These are phyloP conservation scores for Candida manassasensis DNA, from an alignment of 805 yeast species.

Conservation along the genomic window DNA sequence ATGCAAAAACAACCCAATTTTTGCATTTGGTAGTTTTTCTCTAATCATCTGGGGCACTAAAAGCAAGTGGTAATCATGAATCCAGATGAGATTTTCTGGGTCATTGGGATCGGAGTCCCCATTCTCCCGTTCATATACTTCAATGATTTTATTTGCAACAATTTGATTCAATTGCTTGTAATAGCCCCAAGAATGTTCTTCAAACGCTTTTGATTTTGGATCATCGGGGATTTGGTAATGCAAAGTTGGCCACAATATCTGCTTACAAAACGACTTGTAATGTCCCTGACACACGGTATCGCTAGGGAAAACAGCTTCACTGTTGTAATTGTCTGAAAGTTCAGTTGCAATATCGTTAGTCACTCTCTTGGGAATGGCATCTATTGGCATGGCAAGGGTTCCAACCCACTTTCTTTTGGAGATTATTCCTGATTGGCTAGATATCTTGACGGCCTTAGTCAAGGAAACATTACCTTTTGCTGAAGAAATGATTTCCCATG, in stretches of 20 bases:
- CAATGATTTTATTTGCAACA: conserved; percentile 72
- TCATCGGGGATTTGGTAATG: conserved; percentile 93
- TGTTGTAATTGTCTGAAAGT: conserved; percentile 46
- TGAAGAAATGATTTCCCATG: conserved; percentile 71
- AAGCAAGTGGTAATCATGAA: conserved; percentile 83
- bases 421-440: conserved; percentile 34
- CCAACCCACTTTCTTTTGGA: conserved; percentile 70
- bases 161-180: conserved; percentile 71
- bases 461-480: conserved; percentile 84
- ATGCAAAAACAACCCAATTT: conserved; percentile 76
- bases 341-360: conserved; percentile 48
- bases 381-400: conserved; percentile 88
- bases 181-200: conserved; percentile 90
- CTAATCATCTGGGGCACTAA: conserved; percentile 79
- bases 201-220: conserved; percentile 90
- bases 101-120: conserved; percentile 43
- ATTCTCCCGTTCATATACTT: conserved; percentile 46
- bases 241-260: conserved; percentile 93
- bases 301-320: conserved; percentile 64
- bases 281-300: conserved; percentile 87
- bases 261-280: conserved; percentile 87
- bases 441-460: conserved; percentile 72
- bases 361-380: conserved; percentile 59
- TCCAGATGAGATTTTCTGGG: conserved; percentile 72
- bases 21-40: conserved; percentile 67